These are phyloP conservation scores for Pseudogymnoascus sp. DNA, from an alignment of 2,329 filamentous ascomycete genomes.

Conservation along the genomic window DNA sequence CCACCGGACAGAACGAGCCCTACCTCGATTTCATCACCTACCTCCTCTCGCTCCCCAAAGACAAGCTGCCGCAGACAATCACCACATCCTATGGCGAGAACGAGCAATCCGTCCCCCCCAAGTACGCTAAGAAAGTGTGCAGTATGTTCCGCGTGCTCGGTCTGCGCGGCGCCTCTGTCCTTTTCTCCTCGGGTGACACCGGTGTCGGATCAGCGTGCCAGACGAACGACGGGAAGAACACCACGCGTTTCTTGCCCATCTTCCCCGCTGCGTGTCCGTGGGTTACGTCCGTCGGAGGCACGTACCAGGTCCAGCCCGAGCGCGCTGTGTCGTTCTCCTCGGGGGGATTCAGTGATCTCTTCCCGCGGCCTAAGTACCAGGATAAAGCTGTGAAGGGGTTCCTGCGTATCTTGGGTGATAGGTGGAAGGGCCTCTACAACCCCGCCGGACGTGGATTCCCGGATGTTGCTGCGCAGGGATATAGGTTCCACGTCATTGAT, in stretches of 20 bases:
- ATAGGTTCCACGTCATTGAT: conserved; percentile 40
- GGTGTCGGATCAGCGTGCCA: conserved; percentile 41
- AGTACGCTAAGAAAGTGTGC: conserved; percentile 57
- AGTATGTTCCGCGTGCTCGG: conserved; percentile 58
- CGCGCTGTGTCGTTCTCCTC: conserved; percentile 38
- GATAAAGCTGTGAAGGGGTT: conserved; percentile 38
- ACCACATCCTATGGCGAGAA: conserved; percentile 61
- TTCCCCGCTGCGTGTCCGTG: conserved; percentile 65
- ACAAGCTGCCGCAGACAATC: conserved; percentile 53
- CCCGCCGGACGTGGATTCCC: conserved; percentile 46
- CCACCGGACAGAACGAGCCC: conserved; percentile 57
- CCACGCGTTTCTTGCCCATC: conserved; percentile 49
- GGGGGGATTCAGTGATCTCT: conserved; percentile 48
- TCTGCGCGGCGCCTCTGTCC: conserved; percentile 58
- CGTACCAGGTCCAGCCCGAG: conserved; percentile 42
- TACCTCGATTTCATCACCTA: conserved; percentile 59
- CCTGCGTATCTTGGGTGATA: conserved; percentile 33
- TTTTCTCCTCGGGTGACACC: conserved; percentile 55
- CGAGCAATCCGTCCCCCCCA: conserved; percentile 55
- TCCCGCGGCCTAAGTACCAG: conserved; percentile 42
- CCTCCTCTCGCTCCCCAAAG: conserved; percentile 43
- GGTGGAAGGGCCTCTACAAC: conserved; percentile 43
- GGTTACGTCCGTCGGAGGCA: conserved; percentile 61
- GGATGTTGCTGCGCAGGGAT: conserved; percentile 50
- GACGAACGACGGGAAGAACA: conserved; percentile 52